These are phyloP conservation scores for Byssochlamys sp. DNA, from an alignment of 2,329 filamentous ascomycete genomes.

Conservation along the genomic window DNA sequence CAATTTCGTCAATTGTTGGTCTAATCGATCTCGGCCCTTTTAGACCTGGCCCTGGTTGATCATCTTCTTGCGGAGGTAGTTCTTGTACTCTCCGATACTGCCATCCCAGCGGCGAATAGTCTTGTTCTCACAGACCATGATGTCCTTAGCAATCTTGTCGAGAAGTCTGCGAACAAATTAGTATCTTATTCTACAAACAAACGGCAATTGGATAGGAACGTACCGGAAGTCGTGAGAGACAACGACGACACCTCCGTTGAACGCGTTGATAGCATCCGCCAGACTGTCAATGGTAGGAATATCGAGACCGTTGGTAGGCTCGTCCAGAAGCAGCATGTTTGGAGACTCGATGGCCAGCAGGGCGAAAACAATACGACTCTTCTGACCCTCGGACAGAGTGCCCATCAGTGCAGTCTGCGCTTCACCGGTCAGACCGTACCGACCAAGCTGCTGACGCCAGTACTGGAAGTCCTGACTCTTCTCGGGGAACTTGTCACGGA, in stretches of 20 bases:
- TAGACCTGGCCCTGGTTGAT: constrained; percentile 76
- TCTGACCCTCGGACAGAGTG: constrained; percentile 93
- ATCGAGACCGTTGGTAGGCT: constrained; percentile 98
- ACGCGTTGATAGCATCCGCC: constrained; percentile 94
- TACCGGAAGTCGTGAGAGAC: constrained; percentile 99
- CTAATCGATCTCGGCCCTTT: constrained; percentile 4
- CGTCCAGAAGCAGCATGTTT: constrained; percentile 96
- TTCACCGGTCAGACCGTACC: constrained; percentile 86
- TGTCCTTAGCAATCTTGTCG: constrained; percentile 99
- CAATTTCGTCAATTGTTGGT: constrained; percentile 1
- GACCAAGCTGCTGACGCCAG: constrained; percentile 94
- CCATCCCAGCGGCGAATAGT: constrained; percentile 84
- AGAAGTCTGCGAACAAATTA: constrained; percentile 57
- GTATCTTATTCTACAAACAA: constrained; percentile 6
- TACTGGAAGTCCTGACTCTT: constrained; percentile 97
- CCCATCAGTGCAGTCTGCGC: constrained; percentile 95
- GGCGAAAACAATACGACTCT: constrained; percentile 95
- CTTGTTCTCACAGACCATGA: constrained; percentile 98
- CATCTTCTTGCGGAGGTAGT: constrained; percentile 99
- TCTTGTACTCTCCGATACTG: constrained; percentile 89
- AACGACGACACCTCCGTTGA: constrained; percentile 90
- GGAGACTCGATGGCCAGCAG: constrained; percentile 87
- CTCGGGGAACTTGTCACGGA: constrained; percentile 81
- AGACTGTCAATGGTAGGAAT: constrained; percentile 96
- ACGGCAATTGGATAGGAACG: constrained; percentile 20